Base-by-base conservation (phyloP, 306 rosid genomes). In the Cicer chorassanicum region DNA sequence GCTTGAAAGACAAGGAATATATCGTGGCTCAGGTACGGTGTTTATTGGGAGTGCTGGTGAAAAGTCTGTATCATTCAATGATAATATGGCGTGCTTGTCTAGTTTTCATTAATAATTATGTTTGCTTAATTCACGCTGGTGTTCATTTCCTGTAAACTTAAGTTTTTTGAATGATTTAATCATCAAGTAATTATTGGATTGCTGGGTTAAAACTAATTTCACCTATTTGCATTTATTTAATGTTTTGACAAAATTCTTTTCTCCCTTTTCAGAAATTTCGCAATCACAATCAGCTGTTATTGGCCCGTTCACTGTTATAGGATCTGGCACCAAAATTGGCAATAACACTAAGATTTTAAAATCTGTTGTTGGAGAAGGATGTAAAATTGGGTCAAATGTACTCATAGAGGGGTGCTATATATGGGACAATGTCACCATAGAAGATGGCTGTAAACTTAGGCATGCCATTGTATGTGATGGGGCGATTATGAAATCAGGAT, bases 401-500 rank as follows among this genome's bases (percentile, higher is more conserved):
- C 74, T 71, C 46, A 90, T 95, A 82, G 92, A 89, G 82, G 98
- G 97, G 65, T 92, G 97, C 77, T 92, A 90, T 79, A 72, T 95
- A 80, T 95, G 98, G 98, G 82, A 89, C 81, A 89, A 85, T 78
- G 91, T 92, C 76, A 83, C 72, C 72, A 85, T 95, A 79, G 97
- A 92, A 89, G 97, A 95, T 90, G 96, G 90, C 62, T 95, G 99
- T 74, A 82, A 86, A 71, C 89, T 95, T 73, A 86, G 80, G 75
- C 90, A 92, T 88, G 92, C 93, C 72, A 88, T 95, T 60, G 92
- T 89, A 18, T 95, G 99, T 88, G 90, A 90, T 80, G 98, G 98
- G 84, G 99, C 89, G 81, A 74, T 78, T 54, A 45, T 90, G 73
- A 95, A 87, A 75, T 85, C 89, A 7, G 92, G 97, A 81, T 89